Percentiles rank a stretch among this genome's conserved stretches.
Conservation (phyloP, 768 basidiomycete species). For the Kwoniella bestiolae region DNA sequence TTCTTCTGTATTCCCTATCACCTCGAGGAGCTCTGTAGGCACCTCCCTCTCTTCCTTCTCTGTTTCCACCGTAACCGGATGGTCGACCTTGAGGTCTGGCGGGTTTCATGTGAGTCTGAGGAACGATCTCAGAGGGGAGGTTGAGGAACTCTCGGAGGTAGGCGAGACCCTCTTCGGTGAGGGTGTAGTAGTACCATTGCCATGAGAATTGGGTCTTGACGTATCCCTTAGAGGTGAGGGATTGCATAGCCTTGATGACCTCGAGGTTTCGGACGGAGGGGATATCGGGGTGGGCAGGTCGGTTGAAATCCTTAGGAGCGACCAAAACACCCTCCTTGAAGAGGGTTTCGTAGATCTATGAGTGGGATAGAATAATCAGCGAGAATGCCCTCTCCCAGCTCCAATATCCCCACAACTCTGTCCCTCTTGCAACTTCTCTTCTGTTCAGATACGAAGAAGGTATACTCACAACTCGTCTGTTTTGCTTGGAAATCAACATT, state of each 20-base stretch:
- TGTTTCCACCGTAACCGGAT: conserved; percentile 64
- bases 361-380: neutral
- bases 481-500: conserved; percentile 96
- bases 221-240: conserved; percentile 72
- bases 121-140: conserved; percentile 93
- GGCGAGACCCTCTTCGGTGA: conserved; percentile 96
- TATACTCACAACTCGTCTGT: conserved; percentile 70
- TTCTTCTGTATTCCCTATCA: conserved; percentile 75
- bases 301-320: conserved; percentile 99
- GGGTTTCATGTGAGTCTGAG: conserved; percentile 95
- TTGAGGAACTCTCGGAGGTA: conserved; percentile 96
- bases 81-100: conserved; percentile 78
- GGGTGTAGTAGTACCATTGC: conserved; percentile 98
- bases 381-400: too few species aligned
- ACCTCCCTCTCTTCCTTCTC: conserved; percentile 66
- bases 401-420: neutral
- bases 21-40: conserved; percentile 84
- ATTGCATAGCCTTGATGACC: conserved; percentile 74
- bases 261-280: conserved; percentile 67
- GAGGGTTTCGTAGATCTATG: conserved; percentile 93
- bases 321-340: conserved; percentile 99
- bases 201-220: conserved; percentile 99
- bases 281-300: conserved; percentile 91
- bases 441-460: neutral
- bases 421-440: too few species aligned